These are phyloP conservation scores for Sindora glabra DNA, from an alignment of 306 rosid genomes.

Conservation along the genomic window DNA sequence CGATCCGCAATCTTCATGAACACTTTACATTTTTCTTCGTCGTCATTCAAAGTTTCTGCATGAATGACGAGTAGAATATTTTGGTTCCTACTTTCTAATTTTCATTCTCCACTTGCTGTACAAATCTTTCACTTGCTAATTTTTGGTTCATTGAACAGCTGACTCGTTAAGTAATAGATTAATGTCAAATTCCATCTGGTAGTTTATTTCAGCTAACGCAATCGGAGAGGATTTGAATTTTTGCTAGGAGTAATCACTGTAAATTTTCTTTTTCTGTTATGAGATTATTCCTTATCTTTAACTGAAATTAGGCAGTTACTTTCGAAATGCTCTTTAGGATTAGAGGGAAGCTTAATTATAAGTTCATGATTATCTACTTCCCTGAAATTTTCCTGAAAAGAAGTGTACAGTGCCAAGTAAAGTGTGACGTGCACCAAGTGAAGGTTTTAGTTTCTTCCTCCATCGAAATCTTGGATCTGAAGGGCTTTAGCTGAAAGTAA, in stretches of 20 bases:
- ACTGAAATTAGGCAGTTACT: neutral
- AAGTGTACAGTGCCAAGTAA: neutral
- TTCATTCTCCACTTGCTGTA: constrained; percentile 1
- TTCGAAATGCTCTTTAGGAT: neutral
- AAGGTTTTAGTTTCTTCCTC: neutral
- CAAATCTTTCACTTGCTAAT: neutral
- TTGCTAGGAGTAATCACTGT: neutral
- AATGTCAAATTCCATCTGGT: neutral
- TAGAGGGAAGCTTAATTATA: neutral
- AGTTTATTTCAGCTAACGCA: neutral
- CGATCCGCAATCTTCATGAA: neutral
- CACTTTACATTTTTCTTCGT: constrained; percentile 7
- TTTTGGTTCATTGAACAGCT: neutral
- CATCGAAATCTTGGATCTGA: neutral
- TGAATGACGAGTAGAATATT: neutral
- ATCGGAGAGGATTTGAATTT: neutral
- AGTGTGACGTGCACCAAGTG: neutral
- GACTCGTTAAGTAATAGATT: neutral
- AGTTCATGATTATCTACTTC: neutral
- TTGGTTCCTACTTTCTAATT: neutral
- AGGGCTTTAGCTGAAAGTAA: neutral
- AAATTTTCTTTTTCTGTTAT: neutral
- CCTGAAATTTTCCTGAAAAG: neutral
- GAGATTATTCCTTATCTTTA: neutral
- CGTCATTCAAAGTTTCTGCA: neutral